phyloP scores from a whole-genome alignment of 73 alveolate genomes.

The Paramecium sonneborni region DNA sequence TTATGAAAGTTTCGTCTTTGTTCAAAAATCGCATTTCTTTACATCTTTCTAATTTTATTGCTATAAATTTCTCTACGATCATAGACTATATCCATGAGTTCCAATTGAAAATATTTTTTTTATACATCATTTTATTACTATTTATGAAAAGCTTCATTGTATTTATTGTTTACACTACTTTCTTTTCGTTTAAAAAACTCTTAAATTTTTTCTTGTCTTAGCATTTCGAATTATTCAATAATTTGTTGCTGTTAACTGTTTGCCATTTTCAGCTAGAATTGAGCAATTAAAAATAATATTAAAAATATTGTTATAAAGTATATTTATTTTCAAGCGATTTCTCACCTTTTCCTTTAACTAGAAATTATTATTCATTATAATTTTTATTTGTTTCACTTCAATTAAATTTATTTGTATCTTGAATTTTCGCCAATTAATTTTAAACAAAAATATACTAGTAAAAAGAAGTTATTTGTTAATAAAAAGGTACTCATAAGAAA shows the following conservation, averaged over 20 bases:
- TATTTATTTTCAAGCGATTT: no score
- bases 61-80: neutral
- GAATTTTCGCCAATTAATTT: no score
- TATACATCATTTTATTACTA: neutral
- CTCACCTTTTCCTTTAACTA: no score
- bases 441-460: no score
- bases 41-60: neutral
- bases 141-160: no score
- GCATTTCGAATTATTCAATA: neutral
- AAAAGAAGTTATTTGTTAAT: no score
- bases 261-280: neutral
- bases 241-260: neutral
- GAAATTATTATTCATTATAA: no score
- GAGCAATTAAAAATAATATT: neutral
- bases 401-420: no score
- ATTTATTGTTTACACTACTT: no score
- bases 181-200: neutral
- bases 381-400: no score
- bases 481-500: no score
- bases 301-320: neutral
- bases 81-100: neutral
- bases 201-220: neutral
- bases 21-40: neutral
- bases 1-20: neutral
- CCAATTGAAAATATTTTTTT: neutral